Base-by-base conservation (phyloP, 352 stramenopile species). In the Phytopythium chamaehyphon region DNA sequence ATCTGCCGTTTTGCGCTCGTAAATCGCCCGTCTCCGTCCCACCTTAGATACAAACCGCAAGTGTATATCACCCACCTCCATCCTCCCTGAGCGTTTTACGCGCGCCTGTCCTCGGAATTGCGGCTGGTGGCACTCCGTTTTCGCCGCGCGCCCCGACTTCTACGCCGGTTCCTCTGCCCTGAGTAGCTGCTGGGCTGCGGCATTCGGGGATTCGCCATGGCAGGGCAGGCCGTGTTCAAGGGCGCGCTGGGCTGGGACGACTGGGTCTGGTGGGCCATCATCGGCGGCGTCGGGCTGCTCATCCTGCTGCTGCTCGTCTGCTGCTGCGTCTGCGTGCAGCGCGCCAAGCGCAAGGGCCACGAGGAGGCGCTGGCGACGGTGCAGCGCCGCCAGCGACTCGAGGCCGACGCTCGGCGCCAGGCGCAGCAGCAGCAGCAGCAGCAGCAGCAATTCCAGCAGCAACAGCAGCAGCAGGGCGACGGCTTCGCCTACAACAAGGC, bases 291-390 rank as follows among this genome's bases (percentile, higher is more conserved):
- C 23, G 72, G 52, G 47, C 72, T 92, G 48, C 62, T 92, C 49
- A 57, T 92, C 47, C 64, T 90, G 40, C 59, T 92, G 55, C 59
- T 77, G 26, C 42, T 86, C 12, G 67, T 92, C 28, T 90, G 82
- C 74, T 90, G 74, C 61, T 82, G 73, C 69, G 69, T 88, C 40
- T 92, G 82, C 61, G 71, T 88, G 61, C 74, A 86, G 53, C 73
- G 82, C 46, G 82, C 76, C 57, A 87, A 86, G 72, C 78, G 78
- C 54, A 90, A 90, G 55, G 82, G 76, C n/a, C 67, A 76, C 36
- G 60, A 84, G 35, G 76, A 92, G 50, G 78, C 78, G 3, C 38
- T 88, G 18, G 76, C 76, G 1, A 47, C 74, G 18, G 71, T 90
- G 35, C 76, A 89, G 40, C 64, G 68, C 3, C 71, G 62, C 26